Base-by-base conservation (phyloP, 73 alveolate species). In the Symbiodinium natans region DNA sequence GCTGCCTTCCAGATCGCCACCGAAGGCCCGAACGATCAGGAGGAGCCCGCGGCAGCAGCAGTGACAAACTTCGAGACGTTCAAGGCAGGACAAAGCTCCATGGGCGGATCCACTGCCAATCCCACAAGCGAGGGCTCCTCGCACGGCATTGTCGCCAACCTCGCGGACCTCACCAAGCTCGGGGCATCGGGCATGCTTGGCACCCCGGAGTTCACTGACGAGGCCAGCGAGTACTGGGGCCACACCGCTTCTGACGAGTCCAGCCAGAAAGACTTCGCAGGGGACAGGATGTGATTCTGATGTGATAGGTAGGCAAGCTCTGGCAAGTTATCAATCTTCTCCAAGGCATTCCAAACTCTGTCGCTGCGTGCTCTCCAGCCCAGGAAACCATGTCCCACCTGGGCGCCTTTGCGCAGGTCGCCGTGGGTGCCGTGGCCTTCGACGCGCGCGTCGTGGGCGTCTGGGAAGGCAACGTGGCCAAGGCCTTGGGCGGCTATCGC, bases 351-450 rank as follows among this genome's bases (percentile, higher is more conserved):
- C n/a, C n/a, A 52, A 8, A 52, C 29, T 52, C 6, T 52, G 71
- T 52, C 31, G 71, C 71, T 52, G 31, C 23, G 10, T 52, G 71
- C 71, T 52, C n/a, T 29, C 31, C 71, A 52, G 71, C 71, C 71
- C 17, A 52, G 71, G 71, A 52, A 29, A 54, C 93, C 83, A 86
- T 86, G 93, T 52, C 83, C 27, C 93, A 86, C 29, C n/a, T 86
- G 82, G 93, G 93, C 9, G 93, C 93, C 82, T 86, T 86, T 86
- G 93, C 59, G 39, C 82, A 74, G 27, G 82, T n/a, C 38, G 82
- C 82, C 82, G 39, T 68, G 82, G 82, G 82, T 29, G 36, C 82
- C 39, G 82, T 68, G 82, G 82, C 82, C 0, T 68, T 68, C 82
- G 82, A 68, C 21, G 82, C 82, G 0, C 82, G 82, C 41, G 27